Base-by-base conservation (phyloP, 352 stramenopile species). In the Phytophthora cactorum region DNA sequence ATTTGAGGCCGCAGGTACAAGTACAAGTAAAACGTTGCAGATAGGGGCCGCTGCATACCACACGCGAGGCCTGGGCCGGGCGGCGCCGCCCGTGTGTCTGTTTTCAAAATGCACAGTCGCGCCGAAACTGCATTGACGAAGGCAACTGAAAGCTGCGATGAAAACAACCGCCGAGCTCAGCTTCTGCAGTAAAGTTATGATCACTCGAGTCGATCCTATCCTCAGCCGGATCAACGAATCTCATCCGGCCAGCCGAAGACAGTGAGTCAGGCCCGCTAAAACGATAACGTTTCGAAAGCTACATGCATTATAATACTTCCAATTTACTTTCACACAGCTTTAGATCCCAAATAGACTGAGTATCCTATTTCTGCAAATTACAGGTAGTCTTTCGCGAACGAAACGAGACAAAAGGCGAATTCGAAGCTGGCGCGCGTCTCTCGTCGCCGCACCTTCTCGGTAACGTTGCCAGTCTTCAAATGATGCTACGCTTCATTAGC, bases 371-470 rank as follows among this genome's bases (percentile, higher is more conserved):
- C 7, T 34, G 11, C 5, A 43, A 43, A 43, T 0, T n/a, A 43
- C 3, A 43, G 7, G 29, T 25, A 25, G 12, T 12, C 9, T 41
- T 45, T 31, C 25, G 44, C 41, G 15, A 67, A 67, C 41, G 45
- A 68, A 52, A 64, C 62, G 52, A 57, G 9, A 69, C n/a, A 52
- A 38, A 58, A 27, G 28, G 43, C 14, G 31, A 25, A 43, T 38
- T 43, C 55, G 11, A 45, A 47, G 32, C 11, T 49, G 31, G 52
- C 52, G 61, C 52, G 53, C 61, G 61, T 68, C 61, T 56, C 60
- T 63, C n/a, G 60, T 44, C 12, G 22, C 31, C 25, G 9, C 38
- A 28, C 49, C 49, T 25, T 46, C 31, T 46, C 34, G 46, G 14
- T 25, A 64, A 22, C 22, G 22, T 22, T 22, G 9, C 25, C 17